Evolutionary conservation across 257 asterid species (phyloP), one percentile per base, ranked within the genome.

Genomic region (Fraxinus americana): DNA sequence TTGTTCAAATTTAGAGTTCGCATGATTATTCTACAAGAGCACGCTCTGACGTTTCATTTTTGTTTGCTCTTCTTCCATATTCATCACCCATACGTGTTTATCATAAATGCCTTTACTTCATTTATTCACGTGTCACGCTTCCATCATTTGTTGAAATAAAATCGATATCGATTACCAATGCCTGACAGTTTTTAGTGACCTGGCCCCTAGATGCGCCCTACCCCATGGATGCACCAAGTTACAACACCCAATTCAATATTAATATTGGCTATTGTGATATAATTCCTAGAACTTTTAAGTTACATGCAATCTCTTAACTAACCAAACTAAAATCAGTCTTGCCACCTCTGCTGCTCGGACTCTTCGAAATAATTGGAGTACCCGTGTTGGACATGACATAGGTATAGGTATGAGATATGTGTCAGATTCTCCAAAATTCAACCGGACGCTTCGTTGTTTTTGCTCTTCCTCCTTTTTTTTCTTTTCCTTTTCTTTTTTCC

Each of bases 231-330:
- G 63, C 17, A 23, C 65, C 67, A 23, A 75, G n/a, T 57, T 25
- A 61, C 19, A 73, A 25, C 10, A 43, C 52, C 41, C 25, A 65
- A 41, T 25, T 78, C 6, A 9, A 59, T 32, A 66, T 69, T 57
- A 35, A 54, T 16, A 30, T 35, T 67, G 16, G 67, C 13, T n/a
- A 30, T 21, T 69, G 30, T 68, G 50, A 7, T 11, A 70, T 75
- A 61, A 76, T 36, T 52, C 45, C 8, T 34, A 13, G 38, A 72
- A 5, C 63, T 71, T 76, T 71, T 54, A 32, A 14, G 80, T 77
- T 50, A 70, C 67, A 63, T 50, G 54, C 61, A 19, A 48, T 52
- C 23, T 52, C 61, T 52, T 52, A 52, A 52, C 25, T 17, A 0
- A 52, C 25, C 63, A 52, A 52, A 16, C 25, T 52, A 52, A 41